phyloP scores from a whole-genome alignment of 1,284 basidiomycete species.

The Apiotrichum laibachii region DNA sequence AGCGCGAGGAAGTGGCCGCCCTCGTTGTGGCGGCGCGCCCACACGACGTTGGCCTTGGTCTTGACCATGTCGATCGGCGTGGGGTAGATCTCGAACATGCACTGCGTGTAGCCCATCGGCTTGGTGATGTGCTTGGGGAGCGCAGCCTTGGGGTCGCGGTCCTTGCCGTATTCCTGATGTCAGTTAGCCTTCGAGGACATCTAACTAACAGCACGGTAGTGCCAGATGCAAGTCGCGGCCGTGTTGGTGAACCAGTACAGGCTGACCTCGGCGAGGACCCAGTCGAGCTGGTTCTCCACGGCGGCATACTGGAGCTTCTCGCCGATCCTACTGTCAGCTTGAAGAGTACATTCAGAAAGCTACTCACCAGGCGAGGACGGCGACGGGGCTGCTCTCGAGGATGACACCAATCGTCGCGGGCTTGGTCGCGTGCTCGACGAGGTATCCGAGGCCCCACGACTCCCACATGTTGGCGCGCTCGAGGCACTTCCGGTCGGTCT shows the following conservation, averaged over 20 bases:
- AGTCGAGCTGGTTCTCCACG: constrained; percentile 20
- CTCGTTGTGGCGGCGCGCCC: constrained; percentile 43
- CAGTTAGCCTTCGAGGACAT: constrained; percentile 13
- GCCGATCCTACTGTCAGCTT: constrained; percentile 40
- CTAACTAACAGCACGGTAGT: constrained; percentile 49
- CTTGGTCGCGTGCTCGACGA: constrained; percentile 42
- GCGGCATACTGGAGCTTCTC: constrained; percentile 45
- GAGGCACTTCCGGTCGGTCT: constrained; percentile 13
- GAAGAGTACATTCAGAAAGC: too few species aligned
- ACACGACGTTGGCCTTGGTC: constrained; percentile 42
- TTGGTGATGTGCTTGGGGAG: constrained; percentile 35
- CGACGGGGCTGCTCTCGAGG: constrained; percentile 46
- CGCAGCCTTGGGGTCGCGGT: constrained; percentile 15
- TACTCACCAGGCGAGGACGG: constrained; percentile 49
- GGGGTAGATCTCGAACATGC: constrained; percentile 48
- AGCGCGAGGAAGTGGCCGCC: constrained; percentile 53
- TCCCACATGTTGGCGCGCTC: constrained; percentile 13
- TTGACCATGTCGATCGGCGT: constrained; percentile 46
- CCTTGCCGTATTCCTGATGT: constrained; percentile 24
- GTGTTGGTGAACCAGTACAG: constrained; percentile 53
- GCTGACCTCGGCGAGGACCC: constrained; percentile 45
- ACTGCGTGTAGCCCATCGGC: constrained; percentile 51
- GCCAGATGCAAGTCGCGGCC: constrained; percentile 51
- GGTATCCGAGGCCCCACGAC: constrained; percentile 18
- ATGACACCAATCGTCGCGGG: constrained; percentile 51